Evolutionary conservation across 768 basidiomycete genomes (phyloP), one percentile per base, ranked within the genome.

Genomic region (Leccinum longicurvipes): DNA sequence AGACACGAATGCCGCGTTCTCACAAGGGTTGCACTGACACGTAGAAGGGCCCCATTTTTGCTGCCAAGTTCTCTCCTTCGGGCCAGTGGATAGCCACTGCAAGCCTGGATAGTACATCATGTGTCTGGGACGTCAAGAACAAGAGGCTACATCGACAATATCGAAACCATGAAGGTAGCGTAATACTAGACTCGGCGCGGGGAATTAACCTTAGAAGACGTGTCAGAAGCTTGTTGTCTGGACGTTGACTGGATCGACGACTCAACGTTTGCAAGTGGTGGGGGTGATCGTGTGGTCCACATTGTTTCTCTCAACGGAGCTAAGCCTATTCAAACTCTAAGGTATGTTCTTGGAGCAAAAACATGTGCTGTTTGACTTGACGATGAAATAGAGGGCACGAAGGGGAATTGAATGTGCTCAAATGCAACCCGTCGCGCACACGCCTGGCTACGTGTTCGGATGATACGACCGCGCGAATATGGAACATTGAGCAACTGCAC

Each of bases 181-280:
- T 59, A 25, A 53, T 8, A 7, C 46, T 41, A 50, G 50, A 28
- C 29, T 49, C 31, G 7, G 14, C 21, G 6, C 14, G 23, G 47
- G 28, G 36, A 49, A 36, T 21, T 32, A 42, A 25, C 31, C 50
- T 64, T 52, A 60, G 51, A 32, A 53, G 42, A 50, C 24, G 48
- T 57, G 61, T 36, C 61, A 58, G 62, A 68, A 87, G 89, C 84
- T 67, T 89, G 87, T 63, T 91, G 89, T 68, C 69, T 93, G 64
- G 91, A 93, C 64, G 79, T 88, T 11, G 89, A 89, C 54, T 93
- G 91, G 91, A 60, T 92, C 17, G 80, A 82, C 52, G 84, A 89
- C 17, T 77, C 79, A 21, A 80, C 78, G 3, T 92, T 91, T 61
- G 87, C 82, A 25, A 89, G 82, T 49, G 86, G 85, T 63, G 87